A percentile compares a stretch with the other conserved stretches of the same genome.
Evolutionary conservation across 148 eudicot species (phyloP).

Genomic region (Spergularia marina): DNA sequence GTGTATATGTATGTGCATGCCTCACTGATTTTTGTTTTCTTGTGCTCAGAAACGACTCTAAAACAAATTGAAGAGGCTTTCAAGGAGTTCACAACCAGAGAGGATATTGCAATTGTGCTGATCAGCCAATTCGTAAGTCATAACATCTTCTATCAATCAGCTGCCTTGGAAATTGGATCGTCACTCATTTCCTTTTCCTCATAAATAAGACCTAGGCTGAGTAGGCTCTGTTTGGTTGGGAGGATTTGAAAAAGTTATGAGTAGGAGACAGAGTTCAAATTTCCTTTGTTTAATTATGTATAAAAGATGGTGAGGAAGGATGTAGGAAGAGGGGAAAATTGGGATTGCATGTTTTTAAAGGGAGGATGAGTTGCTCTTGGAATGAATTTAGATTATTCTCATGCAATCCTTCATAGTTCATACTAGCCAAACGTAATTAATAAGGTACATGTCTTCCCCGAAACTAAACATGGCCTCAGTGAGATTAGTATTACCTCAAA

Average conservation of each 20-base stretch:
- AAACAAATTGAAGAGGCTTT: constrained; percentile 75
- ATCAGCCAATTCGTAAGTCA: constrained; percentile 70
- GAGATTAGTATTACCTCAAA: no score
- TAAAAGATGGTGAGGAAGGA: no score
- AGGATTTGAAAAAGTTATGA: neutral
- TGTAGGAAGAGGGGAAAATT: no score
- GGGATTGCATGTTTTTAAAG: no score
- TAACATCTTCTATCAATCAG: neutral
- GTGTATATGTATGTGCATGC: neutral
- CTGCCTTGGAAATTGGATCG: neutral
- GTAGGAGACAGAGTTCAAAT: neutral
- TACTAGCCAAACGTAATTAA: no score
- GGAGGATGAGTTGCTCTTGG: no score
- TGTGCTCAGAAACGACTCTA: constrained; percentile 51
- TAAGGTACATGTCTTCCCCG: no score
- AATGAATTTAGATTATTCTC: no score
- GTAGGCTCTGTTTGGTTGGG: no score
- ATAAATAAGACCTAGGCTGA: neutral
- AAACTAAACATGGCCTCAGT: no score
- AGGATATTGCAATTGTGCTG: constrained; percentile 70
- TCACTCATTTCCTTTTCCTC: neutral
- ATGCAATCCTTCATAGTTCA: no score
- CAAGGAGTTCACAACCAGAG: constrained; percentile 72
- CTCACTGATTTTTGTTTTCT: constrained; percentile 4
- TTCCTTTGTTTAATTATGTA: neutral